Conservation (phyloP, 805 yeast species). For the Ogataea glucozyma region DNA sequence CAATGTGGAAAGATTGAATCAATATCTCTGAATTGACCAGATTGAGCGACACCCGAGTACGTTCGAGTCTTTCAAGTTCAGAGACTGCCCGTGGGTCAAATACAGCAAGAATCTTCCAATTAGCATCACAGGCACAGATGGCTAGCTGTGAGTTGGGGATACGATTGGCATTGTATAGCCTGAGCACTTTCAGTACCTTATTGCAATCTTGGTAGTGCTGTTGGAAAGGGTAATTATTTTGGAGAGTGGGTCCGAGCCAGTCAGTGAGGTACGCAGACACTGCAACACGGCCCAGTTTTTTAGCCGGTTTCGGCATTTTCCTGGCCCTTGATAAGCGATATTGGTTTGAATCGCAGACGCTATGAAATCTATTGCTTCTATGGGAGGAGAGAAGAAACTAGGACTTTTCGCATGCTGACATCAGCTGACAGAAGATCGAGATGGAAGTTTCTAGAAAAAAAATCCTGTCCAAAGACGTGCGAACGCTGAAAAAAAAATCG, state of each 20-base stretch:
- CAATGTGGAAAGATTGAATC: conserved; percentile 12
- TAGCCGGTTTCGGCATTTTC: conserved; percentile 6
- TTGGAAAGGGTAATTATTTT: conserved; percentile 4
- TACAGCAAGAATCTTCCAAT: conserved; percentile 18
- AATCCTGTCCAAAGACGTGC: conserved; percentile 5
- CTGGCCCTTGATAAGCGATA: no score
- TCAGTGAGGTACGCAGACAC: conserved; percentile 1
- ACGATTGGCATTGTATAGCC: conserved; percentile 8
- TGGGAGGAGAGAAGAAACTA: not conserved
- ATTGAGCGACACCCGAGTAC: conserved; percentile 18
- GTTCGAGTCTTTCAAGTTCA: conserved; percentile 20
- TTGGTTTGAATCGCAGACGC: no score
- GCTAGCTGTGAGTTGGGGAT: conserved; percentile 11
- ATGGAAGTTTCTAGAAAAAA: conserved; percentile 25
- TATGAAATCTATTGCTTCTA: no score
- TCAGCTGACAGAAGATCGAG: not conserved
- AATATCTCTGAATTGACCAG: conserved; percentile 20
- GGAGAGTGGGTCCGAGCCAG: conserved; percentile 3
- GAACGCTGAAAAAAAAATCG: conserved; percentile 7
- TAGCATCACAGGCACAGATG: conserved; percentile 23
- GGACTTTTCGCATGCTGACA: conserved; percentile 1
- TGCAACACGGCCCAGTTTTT: not conserved
- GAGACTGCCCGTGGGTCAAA: conserved; percentile 17
- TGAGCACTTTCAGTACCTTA: conserved; percentile 17
- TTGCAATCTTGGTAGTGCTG: conserved; percentile 1